A percentile compares a stretch with the other conserved stretches of the same genome.
Evolutionary conservation across 129 eudicot genomes (phyloP).

Genomic region (Arctium lappa): DNA sequence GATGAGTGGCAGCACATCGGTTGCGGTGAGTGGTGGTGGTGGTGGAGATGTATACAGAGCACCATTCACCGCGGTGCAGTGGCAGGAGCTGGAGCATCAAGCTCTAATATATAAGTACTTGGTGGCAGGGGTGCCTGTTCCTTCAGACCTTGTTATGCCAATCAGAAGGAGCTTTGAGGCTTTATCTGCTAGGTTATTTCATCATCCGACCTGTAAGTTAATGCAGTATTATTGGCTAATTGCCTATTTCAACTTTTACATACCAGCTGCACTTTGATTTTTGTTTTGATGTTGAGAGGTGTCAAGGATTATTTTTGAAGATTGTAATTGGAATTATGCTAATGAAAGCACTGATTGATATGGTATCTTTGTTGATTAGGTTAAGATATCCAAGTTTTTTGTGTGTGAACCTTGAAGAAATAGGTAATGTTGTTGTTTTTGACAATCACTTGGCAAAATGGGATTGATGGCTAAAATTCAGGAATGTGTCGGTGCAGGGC

Average conservation of each 20-base stretch:
- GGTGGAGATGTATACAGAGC: conserved; percentile 3
- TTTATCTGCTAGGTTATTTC: conserved; percentile 45
- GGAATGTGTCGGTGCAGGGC: background rate
- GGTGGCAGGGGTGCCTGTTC: conserved; percentile 49
- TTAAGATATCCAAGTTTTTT: background rate
- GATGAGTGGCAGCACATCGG: conserved; percentile 24
- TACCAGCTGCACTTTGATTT: background rate
- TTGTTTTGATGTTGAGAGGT: background rate
- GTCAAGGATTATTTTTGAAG: background rate
- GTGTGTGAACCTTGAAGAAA: background rate
- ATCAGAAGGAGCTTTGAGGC: conserved; percentile 55
- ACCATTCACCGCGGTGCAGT: conserved; percentile 29
- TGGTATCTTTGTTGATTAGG: background rate
- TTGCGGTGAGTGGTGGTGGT: conserved; percentile 5
- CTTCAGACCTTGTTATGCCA: conserved; percentile 60
- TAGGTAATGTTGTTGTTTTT: background rate
- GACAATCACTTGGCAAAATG: background rate
- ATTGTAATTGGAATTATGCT: background rate
- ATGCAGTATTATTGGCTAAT: background rate
- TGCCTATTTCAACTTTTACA: background rate
- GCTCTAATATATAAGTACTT: conserved; percentile 21
- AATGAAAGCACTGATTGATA: background rate
- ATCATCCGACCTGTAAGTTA: conserved; percentile 48
- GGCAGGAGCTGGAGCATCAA: conserved; percentile 36
- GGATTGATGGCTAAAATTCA: background rate